Evolutionary conservation across 257 asterid species (phyloP).

Genomic region (Plantago elongata): DNA sequence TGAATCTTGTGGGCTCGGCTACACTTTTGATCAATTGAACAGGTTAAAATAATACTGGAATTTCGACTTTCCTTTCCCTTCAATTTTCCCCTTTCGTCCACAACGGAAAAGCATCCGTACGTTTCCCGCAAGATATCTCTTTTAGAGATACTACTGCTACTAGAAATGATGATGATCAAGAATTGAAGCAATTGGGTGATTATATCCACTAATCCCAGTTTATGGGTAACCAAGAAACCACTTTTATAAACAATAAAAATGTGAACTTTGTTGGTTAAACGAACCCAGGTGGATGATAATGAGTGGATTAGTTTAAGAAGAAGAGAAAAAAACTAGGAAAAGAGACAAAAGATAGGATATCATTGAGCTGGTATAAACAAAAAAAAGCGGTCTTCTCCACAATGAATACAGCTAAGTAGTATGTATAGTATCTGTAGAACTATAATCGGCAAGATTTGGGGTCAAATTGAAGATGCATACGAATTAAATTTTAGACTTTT

Average conservation of each 20-base stretch:
- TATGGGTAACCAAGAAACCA: constrained; percentile 6
- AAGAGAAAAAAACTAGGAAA: neutral
- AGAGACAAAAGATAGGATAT: constrained; percentile 27
- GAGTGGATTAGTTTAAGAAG: neutral
- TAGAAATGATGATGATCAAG: too few species aligned
- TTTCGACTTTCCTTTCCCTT: constrained; percentile 28
- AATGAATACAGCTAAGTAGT: constrained; percentile 23
- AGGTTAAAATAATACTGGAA: neutral
- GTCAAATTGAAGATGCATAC: constrained; percentile 9
- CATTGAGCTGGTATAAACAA: constrained; percentile 18
- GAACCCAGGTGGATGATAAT: neutral
- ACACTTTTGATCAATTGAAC: constrained; percentile 3
- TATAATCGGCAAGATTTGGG: constrained; percentile 13
- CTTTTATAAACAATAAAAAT: too few species aligned
- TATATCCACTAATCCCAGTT: neutral
- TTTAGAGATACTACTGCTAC: too few species aligned
- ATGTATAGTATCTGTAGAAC: neutral
- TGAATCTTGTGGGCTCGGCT: neutral
- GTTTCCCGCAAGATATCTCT: constrained; percentile 1
- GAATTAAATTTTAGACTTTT: neutral
- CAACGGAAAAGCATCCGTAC: constrained; percentile 13
- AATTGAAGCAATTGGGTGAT: too few species aligned
- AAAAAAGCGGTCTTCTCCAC: constrained; percentile 26
- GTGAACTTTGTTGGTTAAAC: neutral
- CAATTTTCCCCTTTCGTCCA: constrained; percentile 28